Conservation (phyloP, 371 early-diverging fungal genomes). For the Dinochytrium kinnereticum region DNA sequence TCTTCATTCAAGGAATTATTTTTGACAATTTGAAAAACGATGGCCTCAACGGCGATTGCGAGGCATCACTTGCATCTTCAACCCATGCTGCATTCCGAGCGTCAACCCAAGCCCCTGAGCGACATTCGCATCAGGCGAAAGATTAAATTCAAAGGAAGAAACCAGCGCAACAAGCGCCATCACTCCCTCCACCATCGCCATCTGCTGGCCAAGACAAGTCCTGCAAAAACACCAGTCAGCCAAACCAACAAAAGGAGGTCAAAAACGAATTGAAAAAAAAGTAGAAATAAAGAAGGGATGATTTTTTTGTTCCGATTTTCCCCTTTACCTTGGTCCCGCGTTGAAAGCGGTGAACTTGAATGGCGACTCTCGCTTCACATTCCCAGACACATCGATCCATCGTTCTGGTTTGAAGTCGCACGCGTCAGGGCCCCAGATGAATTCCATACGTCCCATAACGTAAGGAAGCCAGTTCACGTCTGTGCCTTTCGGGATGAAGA, state of each 20-base stretch:
- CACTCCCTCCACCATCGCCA: conserved; percentile 35
- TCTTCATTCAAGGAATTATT: too few species aligned
- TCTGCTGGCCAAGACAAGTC: conserved; percentile 57
- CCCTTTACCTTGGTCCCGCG: conserved; percentile 2
- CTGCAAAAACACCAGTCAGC: conserved; percentile 26
- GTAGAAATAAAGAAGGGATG: too few species aligned
- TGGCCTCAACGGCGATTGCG: too few species aligned
- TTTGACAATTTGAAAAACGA: too few species aligned
- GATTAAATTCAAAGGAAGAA: conserved; percentile 17
- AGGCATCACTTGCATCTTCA: conserved; percentile 23
- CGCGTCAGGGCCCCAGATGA: conserved; percentile 69
- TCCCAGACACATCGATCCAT: conserved; percentile 49
- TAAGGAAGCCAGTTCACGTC: conserved; percentile 58
- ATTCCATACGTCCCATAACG: conserved; percentile 58
- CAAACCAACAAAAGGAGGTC: neutral
- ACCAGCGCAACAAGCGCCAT: conserved; percentile 21
- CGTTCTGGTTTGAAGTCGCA: conserved; percentile 68
- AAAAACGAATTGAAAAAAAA: too few species aligned
- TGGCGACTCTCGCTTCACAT: neutral
- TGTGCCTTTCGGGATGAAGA: conserved; percentile 61
- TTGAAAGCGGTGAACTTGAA: conserved; percentile 14
- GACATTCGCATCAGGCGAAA: conserved; percentile 10
- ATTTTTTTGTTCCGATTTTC: too few species aligned
- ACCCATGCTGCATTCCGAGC: conserved; percentile 18
- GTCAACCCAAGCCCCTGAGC: conserved; percentile 5